Percentiles rank a stretch among this genome's conserved stretches.
These are phyloP conservation scores for Malassezia vespertilionis DNA, from an alignment of 1,284 basidiomycete genomes.

Conservation along the genomic window DNA sequence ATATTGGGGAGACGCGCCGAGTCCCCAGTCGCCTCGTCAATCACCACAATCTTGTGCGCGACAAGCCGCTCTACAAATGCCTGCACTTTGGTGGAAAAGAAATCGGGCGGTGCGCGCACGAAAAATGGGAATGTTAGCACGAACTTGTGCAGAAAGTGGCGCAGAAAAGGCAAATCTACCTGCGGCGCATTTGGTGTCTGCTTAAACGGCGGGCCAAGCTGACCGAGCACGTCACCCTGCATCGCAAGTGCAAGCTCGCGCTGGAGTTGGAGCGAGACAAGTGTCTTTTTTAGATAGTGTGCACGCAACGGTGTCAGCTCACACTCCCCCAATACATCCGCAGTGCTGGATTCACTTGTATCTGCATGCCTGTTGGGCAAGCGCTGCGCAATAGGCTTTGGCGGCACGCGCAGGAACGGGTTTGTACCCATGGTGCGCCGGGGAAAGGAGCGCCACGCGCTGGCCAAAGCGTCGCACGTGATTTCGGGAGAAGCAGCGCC, in stretches of 20 bases:
- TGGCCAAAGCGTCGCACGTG: slow-evolving; percentile 16
- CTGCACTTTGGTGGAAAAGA: slow-evolving; percentile 45
- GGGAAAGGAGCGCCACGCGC: background rate
- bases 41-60: slow-evolving; percentile 35
- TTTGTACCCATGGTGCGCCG: slow-evolving; percentile 1
- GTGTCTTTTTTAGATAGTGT: slow-evolving; percentile 90
- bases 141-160: slow-evolving; percentile 45
- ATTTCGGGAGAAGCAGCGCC: slow-evolving; percentile 4
- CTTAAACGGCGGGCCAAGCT: slow-evolving; percentile 44
- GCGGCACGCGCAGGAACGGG: slow-evolving; percentile 1
- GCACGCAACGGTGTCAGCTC: slow-evolving; percentile 71
- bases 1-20: background rate
- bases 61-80: slow-evolving; percentile 41
- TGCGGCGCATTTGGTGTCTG: slow-evolving; percentile 19
- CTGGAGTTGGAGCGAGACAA: slow-evolving; percentile 74
- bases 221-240: slow-evolving; percentile 27
- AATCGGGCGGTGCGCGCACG: slow-evolving; percentile 39
- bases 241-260: slow-evolving; percentile 27
- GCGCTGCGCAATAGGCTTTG: background rate
- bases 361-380: background rate
- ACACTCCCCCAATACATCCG: background rate
- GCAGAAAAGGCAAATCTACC: slow-evolving; percentile 28
- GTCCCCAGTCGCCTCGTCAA: slow-evolving; percentile 8
- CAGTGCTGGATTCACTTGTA: background rate
- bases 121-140: slow-evolving; percentile 46